Percentiles rank a stretch among this genome's conserved stretches.
Conservation (phyloP, 306 rosid genomes). For the Luffa acutangula region DNA sequence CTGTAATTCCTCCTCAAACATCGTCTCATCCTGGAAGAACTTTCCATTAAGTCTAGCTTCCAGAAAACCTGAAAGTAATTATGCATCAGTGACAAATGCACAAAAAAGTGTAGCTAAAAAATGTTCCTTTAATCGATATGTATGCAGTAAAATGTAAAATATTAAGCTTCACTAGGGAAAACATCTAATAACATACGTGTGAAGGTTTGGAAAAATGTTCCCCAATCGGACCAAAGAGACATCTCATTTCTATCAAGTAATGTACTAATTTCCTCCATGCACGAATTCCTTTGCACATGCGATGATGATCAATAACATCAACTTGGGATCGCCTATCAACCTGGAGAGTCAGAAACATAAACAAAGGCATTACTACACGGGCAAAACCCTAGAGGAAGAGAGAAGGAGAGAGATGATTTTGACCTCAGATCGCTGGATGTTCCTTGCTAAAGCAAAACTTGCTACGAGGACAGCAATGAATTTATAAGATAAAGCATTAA, state of each 20-base stretch:
- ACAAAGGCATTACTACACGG: not conserved
- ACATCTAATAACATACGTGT: conserved; percentile 52
- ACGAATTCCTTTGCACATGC: conserved; percentile 50
- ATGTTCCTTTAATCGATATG: not conserved
- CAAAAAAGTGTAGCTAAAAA: not conserved
- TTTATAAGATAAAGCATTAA: conserved; percentile 81
- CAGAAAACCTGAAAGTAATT: conserved; percentile 56
- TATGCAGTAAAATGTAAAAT: conserved; percentile 8
- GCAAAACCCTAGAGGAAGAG: not conserved
- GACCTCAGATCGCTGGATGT: conserved; percentile 97
- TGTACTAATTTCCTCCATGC: conserved; percentile 90
- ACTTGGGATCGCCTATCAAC: conserved; percentile 83
- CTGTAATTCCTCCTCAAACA: conserved; percentile 67
- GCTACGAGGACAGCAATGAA: conserved; percentile 93
- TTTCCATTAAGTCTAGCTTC: conserved; percentile 96
- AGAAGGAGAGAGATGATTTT: not conserved
- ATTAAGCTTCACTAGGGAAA: conserved; percentile 2
- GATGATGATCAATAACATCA: conserved; percentile 48
- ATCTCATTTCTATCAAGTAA: conserved; percentile 72
- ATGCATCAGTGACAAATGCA: conserved; percentile 2
- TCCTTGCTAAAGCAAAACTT: conserved; percentile 92
- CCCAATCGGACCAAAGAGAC: conserved; percentile 78
- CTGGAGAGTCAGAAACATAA: conserved; percentile 35
- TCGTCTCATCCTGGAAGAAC: conserved; percentile 82
- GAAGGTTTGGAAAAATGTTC: conserved; percentile 56